Conservation (phyloP, 495 filamentous ascomycete species). For the Hypoxylon crocopeplum region DNA sequence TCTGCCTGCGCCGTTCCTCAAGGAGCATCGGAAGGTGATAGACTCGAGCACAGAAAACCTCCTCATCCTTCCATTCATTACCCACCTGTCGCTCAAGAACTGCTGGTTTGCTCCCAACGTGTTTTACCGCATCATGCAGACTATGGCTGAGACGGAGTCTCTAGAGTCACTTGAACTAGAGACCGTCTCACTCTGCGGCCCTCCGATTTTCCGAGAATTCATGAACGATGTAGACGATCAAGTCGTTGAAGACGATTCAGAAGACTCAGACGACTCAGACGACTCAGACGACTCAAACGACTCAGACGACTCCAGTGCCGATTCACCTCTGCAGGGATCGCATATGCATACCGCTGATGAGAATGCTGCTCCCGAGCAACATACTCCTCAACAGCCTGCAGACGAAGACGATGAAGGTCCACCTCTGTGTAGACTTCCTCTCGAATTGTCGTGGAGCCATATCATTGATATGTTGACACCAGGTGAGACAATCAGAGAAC, state of each 20-base stretch:
- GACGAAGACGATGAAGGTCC: conserved; percentile 1
- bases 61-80: conserved; percentile 52
- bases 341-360: no score
- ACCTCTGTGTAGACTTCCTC: background rate
- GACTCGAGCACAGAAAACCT: conserved; percentile 45
- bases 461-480: conserved; percentile 53
- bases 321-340: background rate
- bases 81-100: conserved; percentile 63
- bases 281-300: no score
- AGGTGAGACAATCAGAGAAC: conserved; percentile 35
- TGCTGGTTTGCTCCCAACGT: conserved; percentile 57
- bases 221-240: no score
- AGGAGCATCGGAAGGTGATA: conserved; percentile 51
- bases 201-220: conserved; percentile 10
- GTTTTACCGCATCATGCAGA: conserved; percentile 40
- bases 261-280: no score
- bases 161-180: conserved; percentile 50
- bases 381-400: no score
- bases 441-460: conserved; percentile 43
- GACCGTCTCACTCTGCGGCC: conserved; percentile 54
- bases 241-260: no score
- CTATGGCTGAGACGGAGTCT: conserved; percentile 10
- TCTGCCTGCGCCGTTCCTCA: conserved; percentile 58
- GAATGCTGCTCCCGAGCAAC: no score
- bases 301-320: conserved; percentile 1